Evolutionary conservation across 2,329 filamentous ascomycete species (phyloP).

Genomic region (Nannizziopsis arthrosporioides): DNA sequence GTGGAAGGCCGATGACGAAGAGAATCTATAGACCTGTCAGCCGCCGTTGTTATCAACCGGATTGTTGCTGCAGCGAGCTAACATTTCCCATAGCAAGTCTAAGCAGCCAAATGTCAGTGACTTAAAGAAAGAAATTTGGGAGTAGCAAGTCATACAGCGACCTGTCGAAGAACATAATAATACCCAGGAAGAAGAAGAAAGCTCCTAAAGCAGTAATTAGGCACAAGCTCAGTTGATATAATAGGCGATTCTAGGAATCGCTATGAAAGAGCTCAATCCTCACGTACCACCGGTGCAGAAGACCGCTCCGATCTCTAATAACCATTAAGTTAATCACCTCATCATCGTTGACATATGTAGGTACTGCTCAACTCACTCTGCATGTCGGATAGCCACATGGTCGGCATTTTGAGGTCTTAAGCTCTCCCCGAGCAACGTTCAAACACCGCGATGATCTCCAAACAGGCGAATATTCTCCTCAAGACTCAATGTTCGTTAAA

Average conservation of each 20-base stretch:
- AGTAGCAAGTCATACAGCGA: constrained; percentile 57
- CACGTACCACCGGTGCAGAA: constrained; percentile 94
- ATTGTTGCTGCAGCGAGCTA: constrained; percentile 16
- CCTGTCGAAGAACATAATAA: constrained; percentile 95
- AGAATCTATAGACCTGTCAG: constrained; percentile 55
- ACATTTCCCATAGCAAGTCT: constrained; percentile 98
- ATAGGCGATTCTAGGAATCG: not conserved
- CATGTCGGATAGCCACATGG: constrained; percentile 92
- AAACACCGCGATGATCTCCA: too few relatives aligned
- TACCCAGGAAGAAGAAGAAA: constrained; percentile 87
- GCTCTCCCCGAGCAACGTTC: too few relatives aligned
- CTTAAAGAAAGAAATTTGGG: constrained; percentile 7
- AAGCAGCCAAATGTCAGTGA: constrained; percentile 7
- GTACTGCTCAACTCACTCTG: constrained; percentile 59
- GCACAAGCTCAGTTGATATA: not conserved
- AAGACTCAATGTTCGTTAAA: too few relatives aligned
- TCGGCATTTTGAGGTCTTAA: constrained; percentile 50
- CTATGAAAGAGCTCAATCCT: not conserved
- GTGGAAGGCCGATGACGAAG: constrained; percentile 89
- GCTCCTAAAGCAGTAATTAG: constrained; percentile 49
- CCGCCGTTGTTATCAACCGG: too few relatives aligned
- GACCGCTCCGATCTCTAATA: constrained; percentile 80
- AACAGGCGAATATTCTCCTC: too few relatives aligned
- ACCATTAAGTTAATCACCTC: not conserved
- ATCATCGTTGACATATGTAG: not conserved